Base-by-base conservation (phyloP, 306 rosid species). In the Quercus robur region DNA sequence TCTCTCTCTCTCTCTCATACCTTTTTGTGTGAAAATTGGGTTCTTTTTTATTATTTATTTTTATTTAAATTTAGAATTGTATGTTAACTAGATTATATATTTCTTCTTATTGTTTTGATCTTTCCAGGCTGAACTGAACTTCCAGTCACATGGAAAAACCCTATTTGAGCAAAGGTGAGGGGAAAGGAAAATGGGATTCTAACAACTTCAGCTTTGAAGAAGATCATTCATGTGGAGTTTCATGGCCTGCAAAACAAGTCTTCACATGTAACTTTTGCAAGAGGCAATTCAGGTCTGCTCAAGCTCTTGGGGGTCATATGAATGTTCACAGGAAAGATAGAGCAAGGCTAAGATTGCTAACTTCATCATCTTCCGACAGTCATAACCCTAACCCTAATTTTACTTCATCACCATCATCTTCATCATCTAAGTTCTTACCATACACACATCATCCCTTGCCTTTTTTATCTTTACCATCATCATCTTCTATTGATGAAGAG, bases 281-380 rank as follows among this genome's bases (percentile, higher is more conserved):
- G 71, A 94, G 96, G 85, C 92, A 87, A 78, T 94, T 94, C 84
- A 89, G 85, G 64, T 94, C 97, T 25, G 97, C 98, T 76, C 97
- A 91, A 84, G 97, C 94, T 46, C 85, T 92, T 73, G 97, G 97
- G 38, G 97, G 97, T 38, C 97, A 91, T 51, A 94, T 94, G 98
- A 94, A 94, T 86, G 94, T 94, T 75, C 98, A 94, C 57, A 89
- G 97, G 72, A 89, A 92, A 84, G 98, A 94, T 80, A 90, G 96
- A 81, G 97, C 96, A 55, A 90, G 91, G 78, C 73, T 92, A 77
- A 87, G 90, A 75, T 87, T 87, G 33, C 72, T 86, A 41, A 82
- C 90, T 62, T 78, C 85, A 9, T 80, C 83, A 86, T 64, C 77
- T 61, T 38, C 68, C 52, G 84, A 86, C 14, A 77, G 74, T 85